Conservation (phyloP, 768 basidiomycete genomes). For the Crepidotus variabilis region DNA sequence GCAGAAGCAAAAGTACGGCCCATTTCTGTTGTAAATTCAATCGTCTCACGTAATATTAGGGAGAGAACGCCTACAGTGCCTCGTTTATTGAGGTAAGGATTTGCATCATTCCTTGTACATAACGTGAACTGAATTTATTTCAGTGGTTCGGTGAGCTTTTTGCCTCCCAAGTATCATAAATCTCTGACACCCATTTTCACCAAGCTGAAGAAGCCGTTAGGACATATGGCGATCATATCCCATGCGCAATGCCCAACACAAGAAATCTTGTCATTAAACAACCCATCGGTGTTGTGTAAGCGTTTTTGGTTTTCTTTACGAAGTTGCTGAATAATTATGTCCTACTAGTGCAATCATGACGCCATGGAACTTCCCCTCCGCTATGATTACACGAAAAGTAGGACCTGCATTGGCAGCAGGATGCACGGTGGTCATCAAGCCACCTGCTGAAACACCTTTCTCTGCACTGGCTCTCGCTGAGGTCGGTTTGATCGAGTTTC, state of each 20-base stretch:
- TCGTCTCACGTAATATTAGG: slow-evolving; percentile 37
- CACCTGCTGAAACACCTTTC: slow-evolving; percentile 93
- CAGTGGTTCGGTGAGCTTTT: slow-evolving; percentile 75
- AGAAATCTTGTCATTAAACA: slow-evolving; percentile 94
- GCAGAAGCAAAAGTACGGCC: slow-evolving; percentile 67
- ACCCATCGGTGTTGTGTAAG: slow-evolving; percentile 52
- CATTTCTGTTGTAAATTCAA: neutral
- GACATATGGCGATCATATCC: slow-evolving; percentile 88
- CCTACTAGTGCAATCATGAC: slow-evolving; percentile 66
- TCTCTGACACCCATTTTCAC: slow-evolving; percentile 10
- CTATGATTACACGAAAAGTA: slow-evolving; percentile 91
- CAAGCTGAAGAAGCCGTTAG: slow-evolving; percentile 90
- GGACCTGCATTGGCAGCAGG: slow-evolving; percentile 91
- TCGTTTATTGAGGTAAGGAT: slow-evolving; percentile 80
- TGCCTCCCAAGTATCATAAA: neutral
- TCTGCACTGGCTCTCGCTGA: slow-evolving; percentile 90
- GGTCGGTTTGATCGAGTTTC: slow-evolving; percentile 33
- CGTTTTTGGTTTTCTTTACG: neutral
- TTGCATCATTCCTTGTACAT: too few relatives aligned
- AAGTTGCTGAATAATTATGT: neutral
- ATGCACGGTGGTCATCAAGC: slow-evolving; percentile 95
- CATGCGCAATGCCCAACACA: slow-evolving; percentile 60
- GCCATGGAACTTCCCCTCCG: slow-evolving; percentile 94
- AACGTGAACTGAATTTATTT: neutral
- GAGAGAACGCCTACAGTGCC: slow-evolving; percentile 82